Evolutionary conservation across 2,329 filamentous ascomycete genomes (phyloP).

Genomic region (Colletotrichum navitas): DNA sequence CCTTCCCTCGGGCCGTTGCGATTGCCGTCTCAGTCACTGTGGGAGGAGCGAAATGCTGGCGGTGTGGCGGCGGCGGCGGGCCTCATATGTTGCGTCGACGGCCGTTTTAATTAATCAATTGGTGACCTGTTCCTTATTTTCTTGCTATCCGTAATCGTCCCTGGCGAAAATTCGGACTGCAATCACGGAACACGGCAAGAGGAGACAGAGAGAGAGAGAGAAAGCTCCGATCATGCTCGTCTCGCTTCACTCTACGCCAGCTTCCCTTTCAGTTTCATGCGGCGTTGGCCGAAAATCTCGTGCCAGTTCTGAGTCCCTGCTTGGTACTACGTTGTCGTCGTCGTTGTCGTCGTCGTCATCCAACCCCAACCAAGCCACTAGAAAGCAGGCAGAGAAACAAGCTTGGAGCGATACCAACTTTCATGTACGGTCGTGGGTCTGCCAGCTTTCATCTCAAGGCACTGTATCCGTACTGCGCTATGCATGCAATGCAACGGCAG

Average conservation of each 20-base stretch:
- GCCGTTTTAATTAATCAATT: neutral
- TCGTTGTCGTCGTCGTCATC: neutral
- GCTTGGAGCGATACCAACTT: neutral
- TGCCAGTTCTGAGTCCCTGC: neutral
- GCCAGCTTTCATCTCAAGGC: neutral
- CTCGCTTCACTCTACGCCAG: neutral
- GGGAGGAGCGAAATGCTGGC: neutral
- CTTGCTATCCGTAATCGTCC: neutral
- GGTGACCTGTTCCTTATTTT: neutral
- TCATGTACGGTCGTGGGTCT: conserved; percentile 8
- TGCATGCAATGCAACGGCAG: conserved; percentile 16
- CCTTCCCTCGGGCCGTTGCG: conserved; percentile 13
- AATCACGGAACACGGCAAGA: neutral
- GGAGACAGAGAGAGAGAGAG: neutral
- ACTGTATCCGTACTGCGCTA: neutral
- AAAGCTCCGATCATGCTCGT: neutral
- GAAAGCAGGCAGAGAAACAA: neutral
- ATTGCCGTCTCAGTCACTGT: neutral
- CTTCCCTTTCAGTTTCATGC: neutral
- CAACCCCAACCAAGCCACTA: neutral
- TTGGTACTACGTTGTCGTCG: neutral
- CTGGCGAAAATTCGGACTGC: neutral
- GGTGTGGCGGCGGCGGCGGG: neutral
- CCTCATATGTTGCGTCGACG: neutral
- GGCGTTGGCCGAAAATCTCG: neutral